These are phyloP conservation scores for Straminergon stramineum DNA, from an alignment of 225 moss, liverwort and hornwort genomes.

Conservation along the genomic window DNA sequence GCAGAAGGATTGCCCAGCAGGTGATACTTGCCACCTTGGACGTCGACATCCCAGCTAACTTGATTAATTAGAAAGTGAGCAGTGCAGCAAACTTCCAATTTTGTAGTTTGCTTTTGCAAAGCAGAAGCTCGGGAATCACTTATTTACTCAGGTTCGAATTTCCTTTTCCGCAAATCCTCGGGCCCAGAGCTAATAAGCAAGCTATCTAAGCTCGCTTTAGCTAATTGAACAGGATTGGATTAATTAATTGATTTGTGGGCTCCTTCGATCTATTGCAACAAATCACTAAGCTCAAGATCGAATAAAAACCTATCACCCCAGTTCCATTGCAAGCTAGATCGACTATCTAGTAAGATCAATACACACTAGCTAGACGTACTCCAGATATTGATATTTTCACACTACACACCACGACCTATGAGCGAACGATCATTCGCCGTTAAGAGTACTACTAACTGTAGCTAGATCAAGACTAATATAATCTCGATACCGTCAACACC, in stretches of 20 bases:
- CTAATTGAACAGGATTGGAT: background rate
- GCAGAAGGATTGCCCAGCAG: conserved; percentile 20
- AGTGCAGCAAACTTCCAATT: background rate
- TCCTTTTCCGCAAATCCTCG: background rate
- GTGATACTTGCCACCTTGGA: conserved; percentile 9
- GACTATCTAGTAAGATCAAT: background rate
- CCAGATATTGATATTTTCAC: background rate
- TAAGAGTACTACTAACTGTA: too few species aligned
- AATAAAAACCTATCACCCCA: background rate
- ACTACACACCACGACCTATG: background rate
- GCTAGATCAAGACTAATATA: background rate
- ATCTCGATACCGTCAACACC: background rate
- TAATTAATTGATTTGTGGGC: background rate
- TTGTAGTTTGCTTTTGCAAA: background rate
- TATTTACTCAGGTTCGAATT: background rate
- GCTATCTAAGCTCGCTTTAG: background rate
- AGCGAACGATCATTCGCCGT: background rate
- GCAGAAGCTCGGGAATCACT: background rate
- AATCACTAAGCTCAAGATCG: background rate
- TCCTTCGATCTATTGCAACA: background rate
- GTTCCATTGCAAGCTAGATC: background rate
- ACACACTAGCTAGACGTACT: background rate
- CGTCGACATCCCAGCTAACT: conserved; percentile 1
- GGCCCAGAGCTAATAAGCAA: background rate
- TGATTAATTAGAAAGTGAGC: background rate